These are phyloP conservation scores for Microcyclospora tardicrescens DNA, from an alignment of 2,329 filamentous ascomycete genomes.

Conservation along the genomic window DNA sequence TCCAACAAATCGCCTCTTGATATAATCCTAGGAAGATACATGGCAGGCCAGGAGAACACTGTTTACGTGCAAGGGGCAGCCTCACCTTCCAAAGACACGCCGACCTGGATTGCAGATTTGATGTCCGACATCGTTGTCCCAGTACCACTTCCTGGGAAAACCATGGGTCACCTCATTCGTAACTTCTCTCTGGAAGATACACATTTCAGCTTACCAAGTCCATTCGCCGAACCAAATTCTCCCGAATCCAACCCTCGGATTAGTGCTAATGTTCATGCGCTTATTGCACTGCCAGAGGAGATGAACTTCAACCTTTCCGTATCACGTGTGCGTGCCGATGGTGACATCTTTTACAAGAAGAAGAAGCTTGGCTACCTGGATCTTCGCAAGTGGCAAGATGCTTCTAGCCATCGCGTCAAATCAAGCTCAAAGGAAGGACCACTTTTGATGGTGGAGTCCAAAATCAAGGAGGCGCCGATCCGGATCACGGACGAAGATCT, in stretches of 20 bases:
- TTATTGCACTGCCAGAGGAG: conserved; percentile 67
- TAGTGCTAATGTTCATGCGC: conserved; percentile 68
- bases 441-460: conserved; percentile 59
- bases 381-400: conserved; percentile 67
- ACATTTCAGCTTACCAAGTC: conserved; percentile 72
- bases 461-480: conserved; percentile 66
- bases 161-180: conserved; percentile 69
- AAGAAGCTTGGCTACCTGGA: conserved; percentile 71
- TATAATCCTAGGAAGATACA: conserved; percentile 63
- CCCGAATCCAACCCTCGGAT: conserved; percentile 65
- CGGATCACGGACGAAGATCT: conserved; percentile 68
- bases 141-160: conserved; percentile 68
- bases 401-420: conserved; percentile 62
- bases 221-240: conserved; percentile 60
- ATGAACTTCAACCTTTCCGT: conserved; percentile 79
- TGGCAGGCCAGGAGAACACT: conserved; percentile 64
- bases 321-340: conserved; percentile 58
- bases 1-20: conserved; percentile 74
- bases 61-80: conserved; percentile 69
- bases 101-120: conserved; percentile 70
- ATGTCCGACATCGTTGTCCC: conserved; percentile 72
- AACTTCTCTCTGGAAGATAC: conserved; percentile 80
- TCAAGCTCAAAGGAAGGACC: conserved; percentile 42
- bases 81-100: conserved; percentile 52
- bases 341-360: conserved; percentile 67